Percentiles rank a stretch among this genome's conserved stretches.
phyloP scores from a whole-genome alignment of 371 early-diverging fungal genomes.

The Batkoa obscura region DNA sequence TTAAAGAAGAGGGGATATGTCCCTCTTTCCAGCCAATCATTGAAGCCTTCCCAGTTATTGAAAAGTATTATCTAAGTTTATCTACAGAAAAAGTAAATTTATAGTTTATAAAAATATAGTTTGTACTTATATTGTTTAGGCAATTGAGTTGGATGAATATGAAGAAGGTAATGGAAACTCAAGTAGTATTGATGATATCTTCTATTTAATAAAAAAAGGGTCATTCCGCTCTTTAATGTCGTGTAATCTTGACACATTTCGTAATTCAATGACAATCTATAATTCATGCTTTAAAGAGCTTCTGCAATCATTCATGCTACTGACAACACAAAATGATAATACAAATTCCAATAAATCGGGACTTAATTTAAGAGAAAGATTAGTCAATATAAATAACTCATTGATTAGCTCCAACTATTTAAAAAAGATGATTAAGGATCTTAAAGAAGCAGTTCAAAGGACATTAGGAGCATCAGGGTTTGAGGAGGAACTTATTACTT shows the following conservation, averaged over 20 bases:
- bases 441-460: background rate
- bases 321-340: background rate
- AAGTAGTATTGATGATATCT: constrained; percentile 79
- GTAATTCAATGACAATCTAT: background rate
- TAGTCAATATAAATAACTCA: background rate
- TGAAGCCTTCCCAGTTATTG: constrained; percentile 6
- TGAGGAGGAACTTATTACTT: background rate
- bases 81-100: background rate
- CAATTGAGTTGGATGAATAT: constrained; percentile 32
- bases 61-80: background rate
- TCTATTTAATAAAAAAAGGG: constrained; percentile 63
- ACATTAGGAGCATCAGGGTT: background rate
- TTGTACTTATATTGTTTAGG: constrained; percentile 10
- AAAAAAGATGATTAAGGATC: background rate
- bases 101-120: background rate
- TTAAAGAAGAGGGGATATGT: no score
- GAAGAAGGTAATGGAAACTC: constrained; percentile 34
- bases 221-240: constrained; percentile 16
- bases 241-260: constrained; percentile 1
- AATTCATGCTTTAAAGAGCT: background rate
- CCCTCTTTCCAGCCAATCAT: background rate
- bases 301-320: background rate
- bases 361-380: background rate
- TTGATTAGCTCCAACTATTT: background rate
- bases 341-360: background rate